phyloP scores from a whole-genome alignment of 1,284 basidiomycete genomes.

The Trichosporon ovoides region DNA sequence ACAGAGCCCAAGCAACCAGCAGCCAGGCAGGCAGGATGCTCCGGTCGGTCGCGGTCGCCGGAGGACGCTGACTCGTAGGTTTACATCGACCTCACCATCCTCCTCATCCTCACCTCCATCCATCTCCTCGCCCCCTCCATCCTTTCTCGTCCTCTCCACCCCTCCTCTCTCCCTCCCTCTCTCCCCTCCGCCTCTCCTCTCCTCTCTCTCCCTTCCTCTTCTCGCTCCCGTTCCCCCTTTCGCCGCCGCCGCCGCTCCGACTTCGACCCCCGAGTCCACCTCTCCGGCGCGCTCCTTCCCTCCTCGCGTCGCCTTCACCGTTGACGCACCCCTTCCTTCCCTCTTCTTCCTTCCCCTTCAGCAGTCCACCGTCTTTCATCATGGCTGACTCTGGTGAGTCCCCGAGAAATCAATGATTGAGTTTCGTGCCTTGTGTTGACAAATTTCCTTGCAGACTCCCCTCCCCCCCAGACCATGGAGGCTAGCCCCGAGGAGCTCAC shows the following conservation, averaged over 20 bases:
- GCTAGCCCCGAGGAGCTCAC: slow-evolving; percentile 58
- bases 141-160: slow-evolving; percentile 8
- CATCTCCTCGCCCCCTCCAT: slow-evolving; percentile 11
- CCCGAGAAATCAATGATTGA: background rate
- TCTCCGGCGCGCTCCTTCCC: slow-evolving; percentile 9
- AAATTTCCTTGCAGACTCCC: slow-evolving; percentile 20
- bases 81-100: slow-evolving; percentile 8
- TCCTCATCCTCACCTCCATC: slow-evolving; percentile 13
- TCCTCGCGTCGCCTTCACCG: slow-evolving; percentile 5
- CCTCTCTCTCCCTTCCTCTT: slow-evolving; percentile 12
- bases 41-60: background rate
- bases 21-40: too few relatives aligned
- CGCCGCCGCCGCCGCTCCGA: slow-evolving; percentile 14
- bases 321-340: slow-evolving; percentile 10
- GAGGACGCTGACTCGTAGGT: background rate
- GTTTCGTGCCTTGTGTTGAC: background rate
- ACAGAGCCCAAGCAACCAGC: too few relatives aligned
- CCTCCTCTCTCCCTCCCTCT: slow-evolving; percentile 12
- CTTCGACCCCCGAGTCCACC: background rate
- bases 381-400: slow-evolving; percentile 17
- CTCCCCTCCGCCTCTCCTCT: slow-evolving; percentile 29
- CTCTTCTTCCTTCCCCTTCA: slow-evolving; percentile 19
- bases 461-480: slow-evolving; percentile 31
- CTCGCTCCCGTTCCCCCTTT: slow-evolving; percentile 8
- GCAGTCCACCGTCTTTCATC: background rate